Conservation (phyloP, 495 filamentous ascomycete genomes). For the Penicillium pancosmium region DNA sequence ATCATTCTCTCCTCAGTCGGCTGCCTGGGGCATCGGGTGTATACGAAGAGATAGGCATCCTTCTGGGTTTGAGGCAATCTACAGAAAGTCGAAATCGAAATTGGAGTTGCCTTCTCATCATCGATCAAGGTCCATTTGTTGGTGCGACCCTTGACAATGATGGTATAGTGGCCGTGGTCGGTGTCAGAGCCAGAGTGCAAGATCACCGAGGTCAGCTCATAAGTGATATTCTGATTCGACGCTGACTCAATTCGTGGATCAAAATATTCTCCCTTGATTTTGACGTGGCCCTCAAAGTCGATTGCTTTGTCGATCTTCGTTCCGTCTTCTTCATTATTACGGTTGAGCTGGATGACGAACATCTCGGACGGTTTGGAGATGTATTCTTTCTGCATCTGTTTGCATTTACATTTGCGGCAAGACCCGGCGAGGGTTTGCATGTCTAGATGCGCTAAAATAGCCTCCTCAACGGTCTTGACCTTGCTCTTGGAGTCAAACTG, state of each 20-base stretch:
- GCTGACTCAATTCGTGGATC: neutral
- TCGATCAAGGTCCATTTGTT: constrained; percentile 31
- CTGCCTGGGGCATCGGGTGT: constrained; percentile 21
- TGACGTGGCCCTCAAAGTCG: neutral
- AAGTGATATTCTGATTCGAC: constrained; percentile 13
- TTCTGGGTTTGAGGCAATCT: neutral
- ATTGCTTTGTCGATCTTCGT: constrained; percentile 7
- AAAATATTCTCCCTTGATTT: constrained; percentile 1
- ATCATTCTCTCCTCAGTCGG: neutral
- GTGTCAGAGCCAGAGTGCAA: constrained; percentile 25
- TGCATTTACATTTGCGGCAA: neutral
- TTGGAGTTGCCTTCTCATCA: constrained; percentile 14
- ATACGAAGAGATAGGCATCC: constrained; percentile 26
- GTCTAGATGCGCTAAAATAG: neutral
- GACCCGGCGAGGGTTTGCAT: too few species aligned
- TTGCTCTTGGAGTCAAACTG: neutral
- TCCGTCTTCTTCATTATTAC: neutral
- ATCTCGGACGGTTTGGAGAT: constrained; percentile 13
- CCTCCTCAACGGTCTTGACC: neutral
- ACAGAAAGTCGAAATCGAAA: neutral
- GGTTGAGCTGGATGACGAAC: constrained; percentile 20
- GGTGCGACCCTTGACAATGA: constrained; percentile 24
- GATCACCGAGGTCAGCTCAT: constrained; percentile 33
- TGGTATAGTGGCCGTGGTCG: constrained; percentile 34
- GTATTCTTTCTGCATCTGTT: neutral